phyloP scores from a whole-genome alignment of 2,329 filamentous ascomycete species.

The Phaeosphaeriaceae sp. region DNA sequence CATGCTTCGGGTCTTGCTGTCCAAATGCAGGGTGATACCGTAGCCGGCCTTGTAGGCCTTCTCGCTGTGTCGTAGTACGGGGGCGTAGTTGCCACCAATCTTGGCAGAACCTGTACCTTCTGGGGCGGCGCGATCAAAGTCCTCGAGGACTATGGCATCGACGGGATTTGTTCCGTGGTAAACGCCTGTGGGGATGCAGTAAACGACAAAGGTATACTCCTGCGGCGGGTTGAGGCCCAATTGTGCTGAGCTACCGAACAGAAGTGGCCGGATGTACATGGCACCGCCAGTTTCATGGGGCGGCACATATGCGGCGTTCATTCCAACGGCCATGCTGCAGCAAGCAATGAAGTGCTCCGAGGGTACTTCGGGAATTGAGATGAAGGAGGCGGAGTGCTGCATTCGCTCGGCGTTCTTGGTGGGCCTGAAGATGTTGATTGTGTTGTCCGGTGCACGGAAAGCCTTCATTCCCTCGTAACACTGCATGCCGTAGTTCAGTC shows the following conservation, averaged over 20 bases:
- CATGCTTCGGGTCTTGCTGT: slow-evolving; percentile 82
- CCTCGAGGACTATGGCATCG: slow-evolving; percentile 86
- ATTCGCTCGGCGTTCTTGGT: slow-evolving; percentile 84
- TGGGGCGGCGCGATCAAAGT: slow-evolving; percentile 93
- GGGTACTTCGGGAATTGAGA: slow-evolving; percentile 84
- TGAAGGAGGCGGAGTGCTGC: slow-evolving; percentile 82
- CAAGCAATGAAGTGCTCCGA: slow-evolving; percentile 77
- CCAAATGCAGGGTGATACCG: slow-evolving; percentile 93
- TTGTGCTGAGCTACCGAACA: slow-evolving; percentile 89
- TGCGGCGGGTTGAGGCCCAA: slow-evolving; percentile 86
- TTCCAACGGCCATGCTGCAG: slow-evolving; percentile 80
- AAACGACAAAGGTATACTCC: slow-evolving; percentile 91
- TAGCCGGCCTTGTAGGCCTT: slow-evolving; percentile 79
- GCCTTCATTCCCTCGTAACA: slow-evolving; percentile 99
- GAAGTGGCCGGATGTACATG: slow-evolving; percentile 88
- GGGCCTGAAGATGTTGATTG: slow-evolving; percentile 87
- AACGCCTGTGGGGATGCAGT: slow-evolving; percentile 88
- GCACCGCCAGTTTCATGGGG: slow-evolving; percentile 88
- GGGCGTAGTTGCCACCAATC: slow-evolving; percentile 94
- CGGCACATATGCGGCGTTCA: slow-evolving; percentile 91
- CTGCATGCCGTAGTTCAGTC: slow-evolving; percentile 93
- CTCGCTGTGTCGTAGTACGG: slow-evolving; percentile 87
- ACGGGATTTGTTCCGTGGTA: slow-evolving; percentile 92
- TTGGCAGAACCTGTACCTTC: slow-evolving; percentile 92
- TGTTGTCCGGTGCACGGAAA: slow-evolving; percentile 78